These are phyloP conservation scores for Picochlorum sp. DNA, from an alignment of 139 green algal species.

Conservation along the genomic window DNA sequence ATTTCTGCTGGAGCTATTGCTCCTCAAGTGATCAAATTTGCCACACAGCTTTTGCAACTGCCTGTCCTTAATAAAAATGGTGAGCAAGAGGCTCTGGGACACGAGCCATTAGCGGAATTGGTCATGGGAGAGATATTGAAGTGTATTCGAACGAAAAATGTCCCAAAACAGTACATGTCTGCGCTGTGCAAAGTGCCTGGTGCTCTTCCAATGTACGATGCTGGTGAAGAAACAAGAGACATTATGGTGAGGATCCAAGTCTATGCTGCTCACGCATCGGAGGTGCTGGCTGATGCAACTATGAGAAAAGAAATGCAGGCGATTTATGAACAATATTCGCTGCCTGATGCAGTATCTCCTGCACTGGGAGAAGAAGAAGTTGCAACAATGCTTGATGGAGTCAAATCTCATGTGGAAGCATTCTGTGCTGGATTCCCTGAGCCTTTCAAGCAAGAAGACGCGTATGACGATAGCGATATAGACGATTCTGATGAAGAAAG, in stretches of 20 bases:
- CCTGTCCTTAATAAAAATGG: slow-evolving; percentile 3
- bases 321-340: neutral
- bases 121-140: slow-evolving; percentile 15
- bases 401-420: neutral
- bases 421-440: slow-evolving; percentile 8
- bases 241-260: neutral
- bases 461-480: neutral
- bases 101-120: slow-evolving; percentile 18
- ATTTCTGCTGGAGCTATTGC: slow-evolving; percentile 6
- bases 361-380: neutral
- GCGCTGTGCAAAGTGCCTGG: slow-evolving; percentile 16
- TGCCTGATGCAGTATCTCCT: neutral
- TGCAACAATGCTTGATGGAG: neutral
- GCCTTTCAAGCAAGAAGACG: neutral
- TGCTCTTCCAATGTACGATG: slow-evolving; percentile 8
- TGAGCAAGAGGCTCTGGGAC: slow-evolving; percentile 9
- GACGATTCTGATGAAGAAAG: neutral
- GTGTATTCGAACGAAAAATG: neutral
- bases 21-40: slow-evolving; percentile 21
- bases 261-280: neutral
- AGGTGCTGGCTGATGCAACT: neutral
- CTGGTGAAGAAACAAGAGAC: slow-evolving; percentile 2
- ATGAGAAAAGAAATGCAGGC: neutral
- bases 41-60: slow-evolving; percentile 21
- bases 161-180: slow-evolving; percentile 26